Evolutionary conservation across 331 rosid genomes (phyloP).

Genomic region (Pyrus hybrid): DNA sequence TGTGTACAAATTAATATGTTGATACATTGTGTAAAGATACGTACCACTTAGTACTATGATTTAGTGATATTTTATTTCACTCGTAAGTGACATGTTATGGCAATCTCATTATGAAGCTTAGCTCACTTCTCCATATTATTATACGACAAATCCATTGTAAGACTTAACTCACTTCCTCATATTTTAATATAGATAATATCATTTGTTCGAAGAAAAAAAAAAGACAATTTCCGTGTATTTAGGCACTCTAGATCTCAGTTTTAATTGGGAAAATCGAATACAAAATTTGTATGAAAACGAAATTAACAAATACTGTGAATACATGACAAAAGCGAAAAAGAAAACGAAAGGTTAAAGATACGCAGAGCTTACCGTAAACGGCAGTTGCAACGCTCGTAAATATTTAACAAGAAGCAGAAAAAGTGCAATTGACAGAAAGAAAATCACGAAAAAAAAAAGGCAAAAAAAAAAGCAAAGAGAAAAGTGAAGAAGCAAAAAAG

Average conservation of each 20-base stretch:
- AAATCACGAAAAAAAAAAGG: background rate
- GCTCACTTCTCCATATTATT: too few relatives aligned
- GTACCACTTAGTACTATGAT: too few relatives aligned
- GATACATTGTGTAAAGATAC: too few relatives aligned
- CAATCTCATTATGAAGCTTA: fast-evolving
- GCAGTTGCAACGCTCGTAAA: constrained; percentile 16
- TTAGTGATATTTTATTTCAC: too few relatives aligned
- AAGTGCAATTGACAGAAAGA: background rate
- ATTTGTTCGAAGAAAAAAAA: too few relatives aligned
- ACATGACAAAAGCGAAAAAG: background rate
- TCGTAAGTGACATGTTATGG: too few relatives aligned
- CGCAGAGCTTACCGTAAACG: background rate
- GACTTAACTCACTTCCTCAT: fast-evolving
- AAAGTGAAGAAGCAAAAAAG: background rate
- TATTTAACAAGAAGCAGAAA: background rate
- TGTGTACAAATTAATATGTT: too few relatives aligned
- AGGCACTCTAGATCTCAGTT: too few relatives aligned
- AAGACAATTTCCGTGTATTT: too few relatives aligned
- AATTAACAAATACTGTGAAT: background rate
- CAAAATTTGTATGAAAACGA: background rate
- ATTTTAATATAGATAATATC: too few relatives aligned
- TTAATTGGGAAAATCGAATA: background rate
- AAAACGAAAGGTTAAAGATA: background rate
- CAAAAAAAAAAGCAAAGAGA: background rate
- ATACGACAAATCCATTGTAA: too few relatives aligned